Evolutionary conservation across 495 filamentous ascomycete genomes (phyloP).

Genomic region (Chaetomium fimeti): DNA sequence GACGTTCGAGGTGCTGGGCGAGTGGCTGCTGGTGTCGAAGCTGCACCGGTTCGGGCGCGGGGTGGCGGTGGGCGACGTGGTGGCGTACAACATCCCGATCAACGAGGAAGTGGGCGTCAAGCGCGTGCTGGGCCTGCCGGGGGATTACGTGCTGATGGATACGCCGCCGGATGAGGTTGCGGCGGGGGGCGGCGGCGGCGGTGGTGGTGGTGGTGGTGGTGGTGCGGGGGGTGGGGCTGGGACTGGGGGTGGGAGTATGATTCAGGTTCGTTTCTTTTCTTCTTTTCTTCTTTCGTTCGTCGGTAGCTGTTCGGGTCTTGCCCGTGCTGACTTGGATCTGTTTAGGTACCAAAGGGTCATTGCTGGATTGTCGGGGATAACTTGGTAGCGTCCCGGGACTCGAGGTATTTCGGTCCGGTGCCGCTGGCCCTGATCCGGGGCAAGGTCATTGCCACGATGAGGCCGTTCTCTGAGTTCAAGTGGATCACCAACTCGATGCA

Average conservation of each 20-base stretch:
- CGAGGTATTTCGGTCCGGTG: constrained; percentile 77
- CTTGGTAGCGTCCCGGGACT: constrained; percentile 76
- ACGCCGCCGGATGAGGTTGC: constrained; percentile 44
- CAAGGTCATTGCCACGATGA: constrained; percentile 71
- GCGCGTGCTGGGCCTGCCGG: constrained; percentile 79
- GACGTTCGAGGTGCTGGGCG: constrained; percentile 63
- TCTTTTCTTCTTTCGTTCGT: neutral
- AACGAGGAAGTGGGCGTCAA: constrained; percentile 69
- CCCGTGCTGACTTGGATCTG: neutral
- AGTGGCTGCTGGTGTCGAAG: constrained; percentile 66
- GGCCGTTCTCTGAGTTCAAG: constrained; percentile 44
- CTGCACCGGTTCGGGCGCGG: constrained; percentile 64
- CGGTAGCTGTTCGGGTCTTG: neutral
- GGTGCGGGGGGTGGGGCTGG: constrained; percentile 22
- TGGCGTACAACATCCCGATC: constrained; percentile 72
- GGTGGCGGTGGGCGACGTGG: constrained; percentile 78
- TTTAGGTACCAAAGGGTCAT: constrained; percentile 81
- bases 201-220: no score
- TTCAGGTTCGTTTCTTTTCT: constrained; percentile 60
- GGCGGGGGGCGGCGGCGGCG: constrained; percentile 13
- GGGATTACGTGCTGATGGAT: constrained; percentile 82
- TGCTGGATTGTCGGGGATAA: constrained; percentile 90
- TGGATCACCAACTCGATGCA: constrained; percentile 36
- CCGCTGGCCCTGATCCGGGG: constrained; percentile 81
- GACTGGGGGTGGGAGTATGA: constrained; percentile 56